Base-by-base conservation (phyloP, 2,329 filamentous ascomycete genomes). In the Aspergillus clavatus region DNA sequence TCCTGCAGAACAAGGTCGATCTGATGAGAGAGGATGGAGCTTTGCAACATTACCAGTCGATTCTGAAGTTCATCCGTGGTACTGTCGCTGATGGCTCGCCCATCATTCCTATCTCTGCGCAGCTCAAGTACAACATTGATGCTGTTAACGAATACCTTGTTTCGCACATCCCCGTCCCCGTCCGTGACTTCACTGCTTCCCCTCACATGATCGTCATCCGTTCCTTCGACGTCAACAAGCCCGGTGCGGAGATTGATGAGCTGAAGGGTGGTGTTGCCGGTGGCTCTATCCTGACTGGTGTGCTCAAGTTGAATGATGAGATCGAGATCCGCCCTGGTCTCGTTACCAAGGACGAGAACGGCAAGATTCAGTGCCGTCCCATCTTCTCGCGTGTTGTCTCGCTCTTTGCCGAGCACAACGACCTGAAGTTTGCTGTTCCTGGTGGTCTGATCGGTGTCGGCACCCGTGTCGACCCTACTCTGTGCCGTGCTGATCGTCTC, bases 191-290 rank as follows among this genome's bases (percentile, higher is more conserved):
- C 76, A 83, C 83, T 57, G 82, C 86, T 60, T 87, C 91, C 56
- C 93, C 93, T 35, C 90, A 95, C 74, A 96, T 98, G 89, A 98
- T 98, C 63, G 85, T 98, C 66, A 98, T 98, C 70, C 89, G 93
- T 71, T 97, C 91, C 2, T 98, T 98, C 70, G 93, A 98, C 66
- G 94, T 98, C 65, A 98, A 98, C 83, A 98, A 98, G 81, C 93
- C 93, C 33, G 93, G 93, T 80, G 90, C 93, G 33, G 93, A 96
- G 73, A 97, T 98, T 55, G 91, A 97, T 50, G 93, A 98, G 60
- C 79, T 98, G 52, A 96, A 97, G 81, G 93, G 93, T 66, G 93
- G 93, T 81, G 93, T 98, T 68, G 93, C 93, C 59, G 93, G 93
- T 83, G 93, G 93, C 57, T 89, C 83, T 72, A 97, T 98, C 66